Evolutionary conservation across 257 asterid genomes (phyloP), one percentile per base, ranked within the genome.

Genomic region (Solanum megistacrolobum): DNA sequence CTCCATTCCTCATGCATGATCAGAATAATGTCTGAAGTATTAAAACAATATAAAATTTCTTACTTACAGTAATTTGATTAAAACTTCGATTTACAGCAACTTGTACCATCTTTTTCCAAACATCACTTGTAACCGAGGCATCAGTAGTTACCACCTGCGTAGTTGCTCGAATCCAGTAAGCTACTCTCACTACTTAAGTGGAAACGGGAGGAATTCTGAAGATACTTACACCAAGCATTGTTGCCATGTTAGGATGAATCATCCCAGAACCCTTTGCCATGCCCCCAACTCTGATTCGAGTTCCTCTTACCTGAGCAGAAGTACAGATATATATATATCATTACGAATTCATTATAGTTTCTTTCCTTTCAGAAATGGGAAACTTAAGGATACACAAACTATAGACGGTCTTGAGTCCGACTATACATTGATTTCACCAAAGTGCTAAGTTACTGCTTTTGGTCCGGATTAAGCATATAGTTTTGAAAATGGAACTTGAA

Each of bases 161-260:
- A 76, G 69, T 88, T 31, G 58, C 88, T 48, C 21, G 23, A 79
- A 48, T 82, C 68, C 68, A 82, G 69, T 82, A 29, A 29, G 43
- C 52, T 29, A 48, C 41, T 29, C 69, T 82, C 20, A 48, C 69
- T 48, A 43, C 11, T 82, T 29, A 48, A 38, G 69, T 86, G 83
- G 86, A 87, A 66, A 48, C 69, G 12, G 29, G 12, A 52, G 43
- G 31, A 82, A 82, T 29, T 48, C 55, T 75, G 87, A 83, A 84
- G 87, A 92, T 86, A 88, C 94, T 43, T 86, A 97, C 98, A 89
- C 99, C 99, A 83, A 97, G 99, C 99, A 97, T 94, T 83, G 98
- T 97, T 83, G 99, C 99, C 99, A 97, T 97, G 94, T 97, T 94
- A 41, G 99, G 99, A 91, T 96, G 99, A 91, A 97, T 97, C 98